Percentiles rank a stretch among this genome's conserved stretches.
Conservation (phyloP, 108 stramenopile genomes). For the Parietichytrium sp. region DNA sequence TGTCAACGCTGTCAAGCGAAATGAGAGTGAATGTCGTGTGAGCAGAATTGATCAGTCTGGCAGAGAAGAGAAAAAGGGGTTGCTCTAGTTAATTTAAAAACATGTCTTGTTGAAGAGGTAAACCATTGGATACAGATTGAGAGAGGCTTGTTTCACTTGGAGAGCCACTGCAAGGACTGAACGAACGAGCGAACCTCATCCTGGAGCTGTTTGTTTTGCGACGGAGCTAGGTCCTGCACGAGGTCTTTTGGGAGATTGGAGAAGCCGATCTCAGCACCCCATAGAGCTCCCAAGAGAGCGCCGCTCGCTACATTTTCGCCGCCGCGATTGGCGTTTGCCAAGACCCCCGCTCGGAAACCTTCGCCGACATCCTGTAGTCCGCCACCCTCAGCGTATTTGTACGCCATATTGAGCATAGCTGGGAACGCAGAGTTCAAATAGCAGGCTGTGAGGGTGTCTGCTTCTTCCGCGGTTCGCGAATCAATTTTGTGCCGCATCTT, state of each 20-base stretch:
- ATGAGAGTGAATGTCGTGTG: too few species aligned
- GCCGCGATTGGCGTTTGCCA: conserved; percentile 79
- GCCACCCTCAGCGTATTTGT: conserved; percentile 63
- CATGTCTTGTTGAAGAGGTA: too few species aligned
- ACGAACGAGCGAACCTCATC: conserved; percentile 27
- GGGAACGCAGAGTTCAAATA: conserved; percentile 72
- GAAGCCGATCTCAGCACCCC: conserved; percentile 69
- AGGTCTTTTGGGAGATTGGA: conserved; percentile 55
- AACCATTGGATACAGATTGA: too few species aligned
- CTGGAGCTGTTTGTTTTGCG: background rate
- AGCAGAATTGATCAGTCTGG: too few species aligned
- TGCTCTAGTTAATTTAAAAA: too few species aligned
- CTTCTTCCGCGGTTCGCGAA: background rate
- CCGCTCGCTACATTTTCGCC: conserved; percentile 86
- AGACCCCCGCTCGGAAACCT: conserved; percentile 51
- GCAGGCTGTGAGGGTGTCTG: conserved; percentile 55
- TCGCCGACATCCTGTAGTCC: background rate
- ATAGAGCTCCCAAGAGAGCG: conserved; percentile 71
- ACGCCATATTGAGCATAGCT: conserved; percentile 65
- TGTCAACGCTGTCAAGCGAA: too few species aligned
- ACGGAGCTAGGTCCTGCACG: conserved; percentile 58
- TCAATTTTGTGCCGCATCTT: background rate
- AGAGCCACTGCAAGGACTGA: too few species aligned
- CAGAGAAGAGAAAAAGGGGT: too few species aligned
- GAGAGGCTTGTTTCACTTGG: too few species aligned